Evolutionary conservation across 345 rosid genomes (phyloP).

Genomic region (Litchi chinensis): DNA sequence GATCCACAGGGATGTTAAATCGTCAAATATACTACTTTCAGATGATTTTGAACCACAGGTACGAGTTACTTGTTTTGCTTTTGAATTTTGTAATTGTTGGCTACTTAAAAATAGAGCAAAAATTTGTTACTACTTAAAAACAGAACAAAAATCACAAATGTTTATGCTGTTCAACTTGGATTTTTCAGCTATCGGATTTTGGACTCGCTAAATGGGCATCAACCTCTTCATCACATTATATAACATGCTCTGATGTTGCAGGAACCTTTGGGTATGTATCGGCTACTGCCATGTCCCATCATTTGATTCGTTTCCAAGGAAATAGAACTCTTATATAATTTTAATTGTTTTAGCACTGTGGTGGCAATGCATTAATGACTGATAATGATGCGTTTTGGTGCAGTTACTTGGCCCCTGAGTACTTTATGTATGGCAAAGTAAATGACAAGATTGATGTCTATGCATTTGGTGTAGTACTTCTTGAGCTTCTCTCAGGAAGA

Average conservation of each 20-base stretch:
- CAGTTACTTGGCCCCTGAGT: constrained; percentile 99
- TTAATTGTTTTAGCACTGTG: constrained; percentile 17
- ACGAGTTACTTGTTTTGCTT: constrained; percentile 8
- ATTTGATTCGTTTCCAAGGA: not conserved
- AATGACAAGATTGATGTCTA: constrained; percentile 91
- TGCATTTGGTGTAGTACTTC: constrained; percentile 94
- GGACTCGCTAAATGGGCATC: constrained; percentile 88
- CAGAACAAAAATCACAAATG: not conserved
- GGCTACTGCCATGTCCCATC: not conserved
- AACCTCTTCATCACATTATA: constrained; percentile 51
- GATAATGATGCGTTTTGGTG: constrained; percentile 25
- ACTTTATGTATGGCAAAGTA: constrained; percentile 90
- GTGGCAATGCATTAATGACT: constrained; percentile 16
- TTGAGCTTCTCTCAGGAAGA: constrained; percentile 90
- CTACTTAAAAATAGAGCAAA: too few relatives aligned
- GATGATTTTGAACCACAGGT: constrained; percentile 97
- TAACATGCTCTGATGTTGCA: constrained; percentile 73
- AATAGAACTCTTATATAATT: not conserved
- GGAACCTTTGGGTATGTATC: constrained; percentile 92
- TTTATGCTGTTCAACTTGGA: constrained; percentile 23
- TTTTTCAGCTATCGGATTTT: constrained; percentile 85
- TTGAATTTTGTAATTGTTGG: not conserved
- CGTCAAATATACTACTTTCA: constrained; percentile 84
- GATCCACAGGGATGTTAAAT: constrained; percentile 95
- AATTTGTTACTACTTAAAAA: not conserved